Evolutionary conservation across 441 rosid species (phyloP), one percentile per base, ranked within the genome.

Genomic region (Pelargonium australe): DNA sequence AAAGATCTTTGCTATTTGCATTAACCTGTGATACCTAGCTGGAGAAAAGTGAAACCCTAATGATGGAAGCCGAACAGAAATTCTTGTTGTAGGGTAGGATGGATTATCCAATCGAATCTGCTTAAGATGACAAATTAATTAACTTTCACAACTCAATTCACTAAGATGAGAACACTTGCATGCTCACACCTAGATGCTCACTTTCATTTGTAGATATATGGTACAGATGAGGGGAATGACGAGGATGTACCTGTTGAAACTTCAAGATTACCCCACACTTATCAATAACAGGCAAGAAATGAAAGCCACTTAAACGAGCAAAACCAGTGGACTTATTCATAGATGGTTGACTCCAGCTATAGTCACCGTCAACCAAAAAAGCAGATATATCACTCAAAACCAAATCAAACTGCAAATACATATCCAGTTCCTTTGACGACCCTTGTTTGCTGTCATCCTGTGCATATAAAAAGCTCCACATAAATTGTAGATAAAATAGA

Each of bases 21-120:
- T 95, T 83, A 95, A 79, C 77, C 99, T 84, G 79, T 95, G 99
- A 83, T 95, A 95, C 60, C 99, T 89, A 68, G 98, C 96, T 41
- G 99, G 99, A 76, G 99, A 95, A 81, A 95, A 90, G 83, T 95
- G 94, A 80, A 95, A 90, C 69, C 95, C 86, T 81, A 95, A 71
- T 31, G 98, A 90, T 2, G 99, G 99, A 79, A 95, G 76, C 76
- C 86, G 90, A 71, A 87, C 80, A 77, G 98, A 85, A 73, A 95
- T 79, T 76, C 98, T 83, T 76, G 91, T 92, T 69, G 99, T 88
- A 70, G 99, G 99, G 77, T 84, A 88, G n/a, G 87, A 82, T 65
- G 94, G 97, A 72, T 90, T 87, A 81, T 86, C 87, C 63, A 80
- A 60, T 65, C 90, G 91, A 72, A 90, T 95, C 99, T 95, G 84